These are phyloP conservation scores for Trichomonascaceae sp. DNA, from an alignment of 1,139 yeast genomes.

Conservation along the genomic window DNA sequence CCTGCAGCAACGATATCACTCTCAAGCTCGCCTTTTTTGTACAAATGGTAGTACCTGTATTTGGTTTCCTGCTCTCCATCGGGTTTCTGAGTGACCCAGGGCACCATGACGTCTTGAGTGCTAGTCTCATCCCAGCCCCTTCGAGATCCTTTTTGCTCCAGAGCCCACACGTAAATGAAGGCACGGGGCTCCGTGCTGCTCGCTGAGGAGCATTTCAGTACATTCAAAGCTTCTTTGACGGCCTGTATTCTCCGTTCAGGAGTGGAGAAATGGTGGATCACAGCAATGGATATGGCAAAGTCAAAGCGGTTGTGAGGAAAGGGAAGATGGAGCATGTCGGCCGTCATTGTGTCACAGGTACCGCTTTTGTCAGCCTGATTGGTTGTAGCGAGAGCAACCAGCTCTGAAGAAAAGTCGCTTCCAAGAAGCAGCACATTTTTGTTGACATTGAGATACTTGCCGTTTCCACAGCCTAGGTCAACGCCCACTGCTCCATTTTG, in stretches of 20 bases:
- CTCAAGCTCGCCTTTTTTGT: constrained; percentile 68
- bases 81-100: constrained; percentile 62
- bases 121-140: constrained; percentile 83
- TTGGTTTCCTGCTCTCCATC: constrained; percentile 35
- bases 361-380: constrained; percentile 25
- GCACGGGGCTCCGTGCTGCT: constrained; percentile 51
- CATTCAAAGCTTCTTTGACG: constrained; percentile 49
- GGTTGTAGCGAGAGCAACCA: constrained; percentile 50
- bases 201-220: too few relatives aligned
- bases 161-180: constrained; percentile 88
- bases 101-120: constrained; percentile 88
- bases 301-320: constrained; percentile 51
- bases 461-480: constrained; percentile 86
- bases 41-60: constrained; percentile 79
- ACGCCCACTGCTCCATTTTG: constrained; percentile 37
- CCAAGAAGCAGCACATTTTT: constrained; percentile 58
- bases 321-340: constrained; percentile 68
- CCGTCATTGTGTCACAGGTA: constrained; percentile 41
- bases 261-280: constrained; percentile 90
- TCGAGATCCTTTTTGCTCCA: constrained; percentile 77
- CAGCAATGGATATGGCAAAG: constrained; percentile 92
- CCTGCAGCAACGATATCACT: constrained; percentile 60
- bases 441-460: constrained; percentile 73
- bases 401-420: constrained; percentile 70
- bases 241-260: constrained; percentile 66